Base-by-base conservation (phyloP, 768 basidiomycete species). In the Tylopilus subfusipes region DNA sequence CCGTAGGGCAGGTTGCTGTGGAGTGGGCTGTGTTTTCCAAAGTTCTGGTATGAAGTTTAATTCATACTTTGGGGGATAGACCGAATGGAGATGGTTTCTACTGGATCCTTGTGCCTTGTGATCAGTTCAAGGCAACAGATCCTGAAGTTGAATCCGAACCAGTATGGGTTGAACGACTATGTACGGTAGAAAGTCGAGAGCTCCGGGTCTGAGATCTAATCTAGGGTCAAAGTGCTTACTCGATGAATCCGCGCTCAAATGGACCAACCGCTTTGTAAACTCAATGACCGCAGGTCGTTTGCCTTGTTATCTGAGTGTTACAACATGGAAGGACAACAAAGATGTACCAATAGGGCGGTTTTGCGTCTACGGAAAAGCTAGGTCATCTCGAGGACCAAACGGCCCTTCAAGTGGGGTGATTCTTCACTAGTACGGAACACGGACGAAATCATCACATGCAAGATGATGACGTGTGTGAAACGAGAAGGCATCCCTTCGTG, bases 391-490 rank as follows among this genome's bases (percentile, higher is more conserved):
- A 38, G 38, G n/a, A 38, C 38, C 6, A 38, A 38, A 53, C 33
- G 31, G 27, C 53, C 58, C 47, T 21, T 18, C 5, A 50, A 18
- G n/a, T 40, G 40, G 53, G 31, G 40, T 30, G 36, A 29, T 51
- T 58, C 53, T 53, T 30, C 42, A 39, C 22, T 47, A 19, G 55
- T 42, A 58, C 45, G 25, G 34, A 39, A 53, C 45, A 48, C 14
- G 36, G 40, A 40, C 19, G 46, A 30, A 42, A 29, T 21, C 25
- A 40, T 48, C 55, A 50, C 50, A 55, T 36, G 42, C 54, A 50
- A 34, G 21, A 38, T 11, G 50, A 22, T 50, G 64, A 55, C 61
- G 43, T 66, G 43, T 66, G 55, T 38, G 58, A 66, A 54, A 27
- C 45, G 14, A 49, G 34, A 50, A 27, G 36, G 7, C 19, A 14